Base-by-base conservation (phyloP, 2,329 filamentous ascomycete genomes). In the Ceratocystis papillata region DNA sequence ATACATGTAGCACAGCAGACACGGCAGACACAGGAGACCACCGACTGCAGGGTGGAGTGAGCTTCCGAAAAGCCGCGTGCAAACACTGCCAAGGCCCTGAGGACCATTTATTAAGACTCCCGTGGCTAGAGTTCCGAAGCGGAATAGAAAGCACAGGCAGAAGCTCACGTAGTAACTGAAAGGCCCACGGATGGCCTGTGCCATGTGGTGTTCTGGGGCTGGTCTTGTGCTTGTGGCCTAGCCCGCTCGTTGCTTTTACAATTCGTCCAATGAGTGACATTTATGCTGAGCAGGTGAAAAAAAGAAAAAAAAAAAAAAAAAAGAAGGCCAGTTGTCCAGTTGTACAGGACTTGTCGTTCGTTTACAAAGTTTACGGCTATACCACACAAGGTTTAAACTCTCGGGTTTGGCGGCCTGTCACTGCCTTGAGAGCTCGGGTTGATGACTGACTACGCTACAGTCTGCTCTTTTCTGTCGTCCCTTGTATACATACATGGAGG, bases 1-100 rank as follows among this genome's bases (percentile, higher is more conserved):
- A 17, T 33, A 20, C 53, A n/a, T 59, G 53, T 53, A 53, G 48
- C 53, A 59, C 53, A 57, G 53, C 53, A 33, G 17, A 25, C 22
- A 25, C 22, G 2, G 22, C 22, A 25, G 2, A 17, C 15, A 20
- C 20, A 17, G 45, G 5, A n/a, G 25, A 17, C 25, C 53, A 59
- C 53, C 28, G 28, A 59, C 53, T 59, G 28, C 53, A 33, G 1
- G 5, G 28, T 17, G 53, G 53, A n/a, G 15, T 5, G 28, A 30
- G 53, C 53, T 25, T 4, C 28, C 33, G 53, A 4, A 30, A 30
- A 57, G 53, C 53, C 22, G 53, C 12, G 22, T 33, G 53, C 25
- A 57, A 6, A 28, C 12, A 50, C 53, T 12, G 22, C 53, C 30
- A 33, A 20, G 53, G 22, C 53, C 53, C 37, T 37, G 10, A 37